Percentiles rank a stretch among this genome's conserved stretches.
Conservation (phyloP, 257 asterid species). For the Capsicum chinense region DNA sequence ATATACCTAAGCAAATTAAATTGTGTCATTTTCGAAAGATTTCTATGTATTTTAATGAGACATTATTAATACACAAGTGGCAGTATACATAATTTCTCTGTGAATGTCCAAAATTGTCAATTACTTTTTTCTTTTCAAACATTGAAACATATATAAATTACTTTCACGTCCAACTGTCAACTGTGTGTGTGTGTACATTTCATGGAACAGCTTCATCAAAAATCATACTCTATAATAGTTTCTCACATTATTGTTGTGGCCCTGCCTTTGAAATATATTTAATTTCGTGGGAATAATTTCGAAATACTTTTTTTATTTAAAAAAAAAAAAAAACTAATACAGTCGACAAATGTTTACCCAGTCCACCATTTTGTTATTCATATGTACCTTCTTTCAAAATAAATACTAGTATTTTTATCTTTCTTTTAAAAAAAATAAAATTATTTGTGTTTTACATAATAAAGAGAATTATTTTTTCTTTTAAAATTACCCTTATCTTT, state of each 20-base stretch:
- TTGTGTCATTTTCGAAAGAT: neutral
- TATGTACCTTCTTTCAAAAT: neutral
- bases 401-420: too few relatives aligned
- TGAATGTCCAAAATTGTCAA: conserved; percentile 6
- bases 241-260: conserved; percentile 4
- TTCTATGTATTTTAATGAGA: conserved; percentile 16
- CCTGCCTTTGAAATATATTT: neutral
- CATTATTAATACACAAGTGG: neutral
- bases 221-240: neutral
- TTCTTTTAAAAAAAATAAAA: too few relatives aligned
- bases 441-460: too few relatives aligned
- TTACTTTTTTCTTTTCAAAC: neutral
- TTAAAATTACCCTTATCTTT: too few relatives aligned
- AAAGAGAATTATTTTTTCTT: too few relatives aligned
- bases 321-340: too few relatives aligned
- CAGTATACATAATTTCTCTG: neutral
- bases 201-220: neutral
- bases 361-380: neutral
- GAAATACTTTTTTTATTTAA: neutral
- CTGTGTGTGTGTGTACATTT: neutral
- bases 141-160: neutral
- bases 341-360: too few relatives aligned
- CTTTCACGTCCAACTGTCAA: conserved; percentile 6
- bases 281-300: neutral
- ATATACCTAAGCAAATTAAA: neutral